Conservation (phyloP, 257 asterid genomes). For the Sherardia arvensis region DNA sequence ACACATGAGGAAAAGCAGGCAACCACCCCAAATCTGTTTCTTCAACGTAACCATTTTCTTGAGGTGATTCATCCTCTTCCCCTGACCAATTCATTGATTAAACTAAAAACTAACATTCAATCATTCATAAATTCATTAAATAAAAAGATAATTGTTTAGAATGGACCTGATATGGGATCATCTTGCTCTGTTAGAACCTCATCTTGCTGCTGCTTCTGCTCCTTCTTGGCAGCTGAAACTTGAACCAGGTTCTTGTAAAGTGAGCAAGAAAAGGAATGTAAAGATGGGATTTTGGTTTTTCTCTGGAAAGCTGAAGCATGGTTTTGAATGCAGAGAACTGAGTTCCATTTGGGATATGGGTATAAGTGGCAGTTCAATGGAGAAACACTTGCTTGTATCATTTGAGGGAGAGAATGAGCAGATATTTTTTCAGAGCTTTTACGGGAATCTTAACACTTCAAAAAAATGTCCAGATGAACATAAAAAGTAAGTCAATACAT, state of each 20-base stretch:
- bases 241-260: slow-evolving; percentile 17
- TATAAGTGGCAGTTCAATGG: background rate
- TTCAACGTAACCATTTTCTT: slow-evolving; percentile 26
- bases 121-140: slow-evolving; percentile 4
- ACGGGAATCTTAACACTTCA: too few species aligned
- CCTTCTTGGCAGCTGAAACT: slow-evolving; percentile 22
- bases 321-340: background rate
- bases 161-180: slow-evolving; percentile 10
- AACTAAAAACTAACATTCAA: slow-evolving; percentile 2
- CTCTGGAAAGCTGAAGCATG: background rate
- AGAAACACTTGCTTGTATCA: background rate
- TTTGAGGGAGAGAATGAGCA: background rate
- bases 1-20: slow-evolving; percentile 60
- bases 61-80: slow-evolving; percentile 21
- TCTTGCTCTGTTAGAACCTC: slow-evolving; percentile 16
- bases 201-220: slow-evolving; percentile 14
- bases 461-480: too few species aligned
- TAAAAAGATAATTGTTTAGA: background rate
- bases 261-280: slow-evolving; percentile 23
- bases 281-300: slow-evolving; percentile 17
- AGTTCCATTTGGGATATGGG: slow-evolving; percentile 2
- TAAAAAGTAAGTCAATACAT: too few species aligned
- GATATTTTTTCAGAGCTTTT: too few species aligned
- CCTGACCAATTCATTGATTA: slow-evolving; percentile 21
- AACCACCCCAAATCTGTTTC: slow-evolving; percentile 59